Percentiles rank a stretch among this genome's conserved stretches.
These are phyloP conservation scores for Xylaria sp. DNA, from an alignment of 2,329 filamentous ascomycete species.

Conservation along the genomic window DNA sequence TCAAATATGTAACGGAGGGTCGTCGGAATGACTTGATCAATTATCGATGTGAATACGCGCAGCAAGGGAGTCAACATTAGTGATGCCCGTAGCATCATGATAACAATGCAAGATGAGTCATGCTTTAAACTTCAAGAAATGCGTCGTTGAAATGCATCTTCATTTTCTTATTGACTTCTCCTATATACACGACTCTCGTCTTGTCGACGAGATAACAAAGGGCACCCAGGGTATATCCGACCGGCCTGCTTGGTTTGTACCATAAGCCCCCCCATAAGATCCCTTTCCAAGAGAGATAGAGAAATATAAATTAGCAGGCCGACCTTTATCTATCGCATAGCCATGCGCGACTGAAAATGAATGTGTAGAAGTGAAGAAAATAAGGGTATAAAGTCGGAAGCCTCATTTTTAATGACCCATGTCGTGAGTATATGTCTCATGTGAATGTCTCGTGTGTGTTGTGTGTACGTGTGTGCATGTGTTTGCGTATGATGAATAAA, in stretches of 20 bases:
- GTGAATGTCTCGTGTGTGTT: neutral
- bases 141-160: neutral
- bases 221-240: conserved; percentile 35
- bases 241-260: conserved; percentile 23
- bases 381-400: conserved; percentile 5
- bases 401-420: conserved; percentile 14
- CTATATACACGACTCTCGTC: conserved; percentile 33
- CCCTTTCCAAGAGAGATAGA: neutral
- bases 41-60: neutral
- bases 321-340: conserved; percentile 32
- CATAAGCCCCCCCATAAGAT: conserved; percentile 10
- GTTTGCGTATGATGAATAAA: conserved; percentile 5
- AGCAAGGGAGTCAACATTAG: too few relatives aligned
- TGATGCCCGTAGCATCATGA: neutral
- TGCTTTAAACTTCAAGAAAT: neutral
- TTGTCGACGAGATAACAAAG: conserved; percentile 2
- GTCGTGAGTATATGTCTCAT: neutral
- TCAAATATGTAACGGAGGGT: neutral
- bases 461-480: conserved; percentile 12
- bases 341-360: conserved; percentile 33
- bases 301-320: conserved; percentile 21
- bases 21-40: neutral
- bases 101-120: neutral
- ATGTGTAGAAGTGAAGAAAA: conserved; percentile 34
- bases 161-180: conserved; percentile 7